These are phyloP conservation scores for Boletales sp. DNA, from an alignment of 768 basidiomycete species.

Conservation along the genomic window DNA sequence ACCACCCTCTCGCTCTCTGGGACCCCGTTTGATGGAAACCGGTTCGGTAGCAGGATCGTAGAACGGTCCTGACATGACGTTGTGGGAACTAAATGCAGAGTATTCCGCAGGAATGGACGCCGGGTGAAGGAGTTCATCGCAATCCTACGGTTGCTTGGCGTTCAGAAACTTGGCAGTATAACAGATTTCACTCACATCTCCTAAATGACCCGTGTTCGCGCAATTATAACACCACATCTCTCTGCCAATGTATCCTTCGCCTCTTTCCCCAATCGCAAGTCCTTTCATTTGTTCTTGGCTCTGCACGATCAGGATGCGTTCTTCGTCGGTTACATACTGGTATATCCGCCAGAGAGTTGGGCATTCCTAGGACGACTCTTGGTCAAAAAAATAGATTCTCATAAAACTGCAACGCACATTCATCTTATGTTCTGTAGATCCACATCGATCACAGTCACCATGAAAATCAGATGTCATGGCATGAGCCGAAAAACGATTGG, in stretches of 20 bases:
- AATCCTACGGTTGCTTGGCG: slow-evolving; percentile 47
- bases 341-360: slow-evolving; percentile 82
- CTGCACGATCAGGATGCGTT: slow-evolving; percentile 42
- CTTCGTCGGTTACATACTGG: slow-evolving; percentile 59
- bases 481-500: slow-evolving; percentile 47
- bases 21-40: slow-evolving; percentile 30
- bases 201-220: slow-evolving; percentile 67
- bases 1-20: slow-evolving; percentile 33
- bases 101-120: slow-evolving; percentile 45
- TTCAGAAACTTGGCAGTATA: not conserved
- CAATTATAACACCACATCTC: slow-evolving; percentile 86
- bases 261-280: slow-evolving; percentile 59
- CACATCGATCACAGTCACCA: slow-evolving; percentile 67
- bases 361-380: slow-evolving; percentile 57
- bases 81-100: slow-evolving; percentile 67
- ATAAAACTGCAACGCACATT: slow-evolving; percentile 43
- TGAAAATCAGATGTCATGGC: slow-evolving; percentile 22
- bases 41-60: slow-evolving; percentile 40
- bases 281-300: slow-evolving; percentile 48
- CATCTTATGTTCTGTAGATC: slow-evolving; percentile 56
- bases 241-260: slow-evolving; percentile 71
- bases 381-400: not conserved
- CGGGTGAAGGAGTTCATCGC: slow-evolving; percentile 41
- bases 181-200: slow-evolving; percentile 55
- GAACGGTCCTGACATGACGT: slow-evolving; percentile 65